These are phyloP conservation scores for Gymnopus androsaceus DNA, from an alignment of 1,284 basidiomycete species.

Conservation along the genomic window DNA sequence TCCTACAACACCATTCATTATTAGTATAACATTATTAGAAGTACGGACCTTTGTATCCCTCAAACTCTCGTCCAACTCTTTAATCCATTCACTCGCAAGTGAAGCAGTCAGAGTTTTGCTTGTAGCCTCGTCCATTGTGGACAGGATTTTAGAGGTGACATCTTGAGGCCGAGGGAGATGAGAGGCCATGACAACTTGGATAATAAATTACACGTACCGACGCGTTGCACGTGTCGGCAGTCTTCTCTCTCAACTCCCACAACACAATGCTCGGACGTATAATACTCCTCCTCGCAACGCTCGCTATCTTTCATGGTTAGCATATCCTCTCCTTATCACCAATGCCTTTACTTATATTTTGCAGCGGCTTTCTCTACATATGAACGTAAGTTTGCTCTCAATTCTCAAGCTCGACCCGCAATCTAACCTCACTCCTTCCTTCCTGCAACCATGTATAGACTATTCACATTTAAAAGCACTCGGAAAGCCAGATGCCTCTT, in stretches of 20 bases:
- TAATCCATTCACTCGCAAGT: constrained; percentile 66
- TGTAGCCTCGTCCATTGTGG: constrained; percentile 65
- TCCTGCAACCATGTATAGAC: constrained; percentile 54
- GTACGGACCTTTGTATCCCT: constrained; percentile 56
- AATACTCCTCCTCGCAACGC: constrained; percentile 45
- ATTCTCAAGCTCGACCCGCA: background rate
- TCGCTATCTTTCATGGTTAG: constrained; percentile 56
- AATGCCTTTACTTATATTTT: background rate
- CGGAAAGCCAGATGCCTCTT: constrained; percentile 62
- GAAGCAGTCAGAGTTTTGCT: constrained; percentile 56
- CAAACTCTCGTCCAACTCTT: constrained; percentile 70
- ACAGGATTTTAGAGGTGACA: constrained; percentile 66
- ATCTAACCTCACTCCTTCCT: background rate
- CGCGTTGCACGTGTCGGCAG: constrained; percentile 13
- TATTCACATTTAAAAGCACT: constrained; percentile 74
- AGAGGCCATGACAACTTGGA: no score
- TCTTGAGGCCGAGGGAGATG: constrained; percentile 70
- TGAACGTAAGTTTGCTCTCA: constrained; percentile 54
- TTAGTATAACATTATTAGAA: background rate
- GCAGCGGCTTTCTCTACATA: constrained; percentile 51
- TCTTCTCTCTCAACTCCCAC: background rate
- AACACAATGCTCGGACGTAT: constrained; percentile 45
- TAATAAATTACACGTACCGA: background rate
- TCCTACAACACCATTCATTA: constrained; percentile 38
- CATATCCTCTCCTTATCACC: background rate